Evolutionary conservation across 768 basidiomycete genomes (phyloP).

Genomic region (Podaxis mareebaensis): DNA sequence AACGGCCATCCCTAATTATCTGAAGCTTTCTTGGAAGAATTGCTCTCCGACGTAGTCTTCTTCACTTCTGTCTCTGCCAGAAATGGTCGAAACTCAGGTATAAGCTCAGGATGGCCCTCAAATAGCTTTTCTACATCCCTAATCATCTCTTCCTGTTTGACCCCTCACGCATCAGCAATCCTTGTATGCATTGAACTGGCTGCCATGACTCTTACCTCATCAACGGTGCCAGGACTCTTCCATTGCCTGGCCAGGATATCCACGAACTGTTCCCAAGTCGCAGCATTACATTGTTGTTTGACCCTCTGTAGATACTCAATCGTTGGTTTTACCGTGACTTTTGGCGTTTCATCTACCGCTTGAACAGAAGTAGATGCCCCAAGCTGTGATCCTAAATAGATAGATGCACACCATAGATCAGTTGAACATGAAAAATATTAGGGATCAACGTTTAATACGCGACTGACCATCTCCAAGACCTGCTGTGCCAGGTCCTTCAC

Average conservation of each 20-base stretch:
- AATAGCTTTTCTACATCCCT: slow-evolving; percentile 7
- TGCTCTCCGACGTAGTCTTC: neutral
- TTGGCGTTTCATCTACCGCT: neutral
- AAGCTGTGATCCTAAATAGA: neutral
- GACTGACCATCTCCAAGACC: neutral
- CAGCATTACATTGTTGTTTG: neutral
- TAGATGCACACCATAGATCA: no score
- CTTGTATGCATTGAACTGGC: neutral
- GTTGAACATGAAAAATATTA: neutral
- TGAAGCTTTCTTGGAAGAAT: no score
- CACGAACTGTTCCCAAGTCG: slow-evolving; percentile 1
- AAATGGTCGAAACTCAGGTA: slow-evolving; percentile 3
- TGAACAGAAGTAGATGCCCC: neutral
- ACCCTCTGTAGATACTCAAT: neutral
- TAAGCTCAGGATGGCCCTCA: slow-evolving; percentile 6
- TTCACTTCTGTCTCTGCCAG: neutral
- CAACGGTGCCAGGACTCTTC: neutral
- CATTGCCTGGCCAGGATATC: slow-evolving; percentile 8
- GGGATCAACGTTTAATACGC: neutral
- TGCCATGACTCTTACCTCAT: neutral
- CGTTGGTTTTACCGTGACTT: neutral
- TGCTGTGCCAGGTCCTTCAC: neutral
- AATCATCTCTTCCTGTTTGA: slow-evolving; percentile 6
- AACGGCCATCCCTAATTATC: no score
- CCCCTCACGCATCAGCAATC: neutral